phyloP scores from a whole-genome alignment of 208 protist species.

The Wallacemonas sp. region DNA sequence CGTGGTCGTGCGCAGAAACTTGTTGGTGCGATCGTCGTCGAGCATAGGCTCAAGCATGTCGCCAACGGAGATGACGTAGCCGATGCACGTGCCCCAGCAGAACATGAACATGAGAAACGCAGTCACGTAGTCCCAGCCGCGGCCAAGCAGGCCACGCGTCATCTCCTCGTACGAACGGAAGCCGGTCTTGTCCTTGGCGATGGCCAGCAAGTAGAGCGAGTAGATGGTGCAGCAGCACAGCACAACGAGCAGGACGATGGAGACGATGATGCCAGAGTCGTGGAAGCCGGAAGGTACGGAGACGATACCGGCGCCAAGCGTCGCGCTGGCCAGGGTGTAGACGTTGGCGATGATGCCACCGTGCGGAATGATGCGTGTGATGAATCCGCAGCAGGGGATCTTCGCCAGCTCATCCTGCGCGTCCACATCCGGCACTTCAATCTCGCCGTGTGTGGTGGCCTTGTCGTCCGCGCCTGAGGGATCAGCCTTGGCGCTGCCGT shows the following conservation, averaged over 20 bases:
- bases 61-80: constrained; percentile 78
- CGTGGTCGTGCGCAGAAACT: constrained; percentile 40
- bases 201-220: constrained; percentile 71
- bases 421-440: neutral
- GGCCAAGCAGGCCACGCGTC: constrained; percentile 58
- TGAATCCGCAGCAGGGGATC: constrained; percentile 8
- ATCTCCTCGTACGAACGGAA: constrained; percentile 81
- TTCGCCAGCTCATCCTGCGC: constrained; percentile 12
- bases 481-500: neutral
- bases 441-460: neutral
- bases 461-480: neutral
- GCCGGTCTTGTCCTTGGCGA: constrained; percentile 62
- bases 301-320: constrained; percentile 83
- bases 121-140: constrained; percentile 67
- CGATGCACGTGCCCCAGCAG: constrained; percentile 79
- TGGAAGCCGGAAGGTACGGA: constrained; percentile 68
- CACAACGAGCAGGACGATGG: constrained; percentile 46
- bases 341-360: constrained; percentile 62
- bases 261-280: constrained; percentile 62
- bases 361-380: constrained; percentile 48
- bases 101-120: constrained; percentile 78
- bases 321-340: constrained; percentile 76
- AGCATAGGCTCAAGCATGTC: constrained; percentile 67
- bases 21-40: constrained; percentile 28
- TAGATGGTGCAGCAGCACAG: constrained; percentile 67